Conservation (phyloP, 2,329 filamentous ascomycete species). For the Pseudocercospora fijiensis region DNA sequence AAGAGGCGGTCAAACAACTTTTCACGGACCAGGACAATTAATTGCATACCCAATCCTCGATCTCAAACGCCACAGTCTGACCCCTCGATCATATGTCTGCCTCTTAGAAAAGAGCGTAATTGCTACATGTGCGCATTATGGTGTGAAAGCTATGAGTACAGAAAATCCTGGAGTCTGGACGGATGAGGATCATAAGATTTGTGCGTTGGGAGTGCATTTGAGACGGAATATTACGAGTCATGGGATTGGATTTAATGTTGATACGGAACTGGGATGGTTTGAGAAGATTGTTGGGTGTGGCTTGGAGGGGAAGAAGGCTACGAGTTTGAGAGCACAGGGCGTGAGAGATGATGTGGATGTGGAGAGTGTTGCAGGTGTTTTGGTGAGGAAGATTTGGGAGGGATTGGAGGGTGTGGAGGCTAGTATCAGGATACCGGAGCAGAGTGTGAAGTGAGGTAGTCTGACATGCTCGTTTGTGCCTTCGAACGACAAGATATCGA, state of each 20-base stretch:
- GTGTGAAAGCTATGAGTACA: slow-evolving; percentile 62
- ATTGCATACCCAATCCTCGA: slow-evolving; percentile 93
- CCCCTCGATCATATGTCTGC: slow-evolving; percentile 73
- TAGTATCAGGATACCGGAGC: slow-evolving; percentile 24
- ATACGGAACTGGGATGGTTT: slow-evolving; percentile 63
- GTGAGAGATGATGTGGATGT: slow-evolving; percentile 37
- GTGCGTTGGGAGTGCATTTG: slow-evolving; percentile 88
- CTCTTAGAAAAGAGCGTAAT: slow-evolving; percentile 76
- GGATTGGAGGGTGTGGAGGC: slow-evolving; percentile 32
- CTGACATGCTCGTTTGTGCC: neutral
- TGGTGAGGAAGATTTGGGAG: slow-evolving; percentile 44
- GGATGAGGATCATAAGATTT: slow-evolving; percentile 67
- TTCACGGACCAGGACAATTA: slow-evolving; percentile 90
- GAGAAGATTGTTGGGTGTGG: slow-evolving; percentile 87
- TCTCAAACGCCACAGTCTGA: slow-evolving; percentile 65
- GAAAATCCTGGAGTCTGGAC: slow-evolving; percentile 83
- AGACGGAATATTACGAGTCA: slow-evolving; percentile 78
- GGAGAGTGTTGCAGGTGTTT: slow-evolving; percentile 42
- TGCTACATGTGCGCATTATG: slow-evolving; percentile 59
- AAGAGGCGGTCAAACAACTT: slow-evolving; percentile 90
- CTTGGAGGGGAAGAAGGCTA: slow-evolving; percentile 73
- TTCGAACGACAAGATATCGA: neutral
- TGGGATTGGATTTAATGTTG: slow-evolving; percentile 79
- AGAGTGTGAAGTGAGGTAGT: slow-evolving; percentile 14
- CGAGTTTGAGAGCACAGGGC: slow-evolving; percentile 65